Evolutionary conservation across 2,329 filamentous ascomycete genomes (phyloP).

Genomic region (Akanthomyces lecanii): DNA sequence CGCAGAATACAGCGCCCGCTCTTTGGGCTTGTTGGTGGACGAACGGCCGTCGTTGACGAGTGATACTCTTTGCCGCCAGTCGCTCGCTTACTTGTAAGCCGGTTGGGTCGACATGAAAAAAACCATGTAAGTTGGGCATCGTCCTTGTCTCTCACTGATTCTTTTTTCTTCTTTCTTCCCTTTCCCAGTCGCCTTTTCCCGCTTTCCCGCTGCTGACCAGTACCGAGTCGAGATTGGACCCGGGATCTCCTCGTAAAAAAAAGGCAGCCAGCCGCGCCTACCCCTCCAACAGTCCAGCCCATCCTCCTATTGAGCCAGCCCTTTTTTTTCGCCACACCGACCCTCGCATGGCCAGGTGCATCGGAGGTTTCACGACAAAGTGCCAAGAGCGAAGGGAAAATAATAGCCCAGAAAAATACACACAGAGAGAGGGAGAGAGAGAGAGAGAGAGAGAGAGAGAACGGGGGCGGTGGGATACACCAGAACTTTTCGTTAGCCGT

Average conservation of each 20-base stretch:
- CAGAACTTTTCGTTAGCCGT: slow-evolving; percentile 6
- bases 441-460: background rate
- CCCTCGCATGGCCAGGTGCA: slow-evolving; percentile 11
- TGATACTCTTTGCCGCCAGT: too few relatives aligned
- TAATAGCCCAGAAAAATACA: background rate
- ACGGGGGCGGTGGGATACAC: slow-evolving; percentile 10
- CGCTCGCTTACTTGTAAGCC: too few relatives aligned
- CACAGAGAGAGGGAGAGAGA: background rate
- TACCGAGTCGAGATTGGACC: too few relatives aligned
- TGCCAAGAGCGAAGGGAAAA: background rate
- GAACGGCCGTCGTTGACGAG: too few relatives aligned
- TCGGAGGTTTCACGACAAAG: background rate
- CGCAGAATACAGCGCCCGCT: background rate
- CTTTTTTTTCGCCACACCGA: background rate
- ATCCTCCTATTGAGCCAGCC: too few relatives aligned
- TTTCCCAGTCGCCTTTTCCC: too few relatives aligned
- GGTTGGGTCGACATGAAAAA: too few relatives aligned
- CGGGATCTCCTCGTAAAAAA: background rate
- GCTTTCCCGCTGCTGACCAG: too few relatives aligned
- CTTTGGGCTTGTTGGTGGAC: too few relatives aligned
- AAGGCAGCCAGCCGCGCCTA: background rate
- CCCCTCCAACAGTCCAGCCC: background rate
- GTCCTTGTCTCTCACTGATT: too few relatives aligned
- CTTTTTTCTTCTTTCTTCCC: too few relatives aligned
- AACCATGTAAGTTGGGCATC: too few relatives aligned